Base-by-base conservation (phyloP, 805 yeast genomes). In the Ogataea dorogensis region DNA sequence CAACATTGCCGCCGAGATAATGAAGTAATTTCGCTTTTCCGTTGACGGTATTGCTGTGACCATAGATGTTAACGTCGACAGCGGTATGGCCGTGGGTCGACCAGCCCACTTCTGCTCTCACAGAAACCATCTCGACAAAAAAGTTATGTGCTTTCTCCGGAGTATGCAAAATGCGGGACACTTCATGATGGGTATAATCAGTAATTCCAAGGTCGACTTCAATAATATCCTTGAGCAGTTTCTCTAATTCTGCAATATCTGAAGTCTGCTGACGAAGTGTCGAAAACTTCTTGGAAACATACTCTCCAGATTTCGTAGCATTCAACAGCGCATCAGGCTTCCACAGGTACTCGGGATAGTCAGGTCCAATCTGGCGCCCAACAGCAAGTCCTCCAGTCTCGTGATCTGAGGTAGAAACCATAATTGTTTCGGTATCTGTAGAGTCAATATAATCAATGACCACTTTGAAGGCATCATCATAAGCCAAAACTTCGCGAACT, bases 61-160 rank as follows among this genome's bases (percentile, higher is more conserved):
- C 96, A 57, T 89, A 89, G 31, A 91, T 84, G 54, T 91, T 89
- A 23, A 89, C 96, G 61, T 89, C 98, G 11, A 89, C 96, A 0
- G 96, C 96, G 14, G 95, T 81, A 60, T 89, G 98, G 19, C 97
- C 98, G 53, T 87, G 95, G 0, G 97, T 89, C 7, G 95, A 72
- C 96, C 96, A 89, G n/a, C 96, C 97, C 12, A 87, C 77, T 59
- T 84, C 84, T 0, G 97, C 87, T 46, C 95, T 75, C n/a, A 63
- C 53, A 1, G 95, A 83, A 8, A 87, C 73, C 73, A 89, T 73
- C 37, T 79, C 70, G 53, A 85, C 82, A 38, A 87, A 59, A 24
- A 69, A 63, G 42, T 77, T 77, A 10, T 58, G 64, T 12, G 69
- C 53, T 25, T 54, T 49, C 1, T 48, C 45, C 25, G 56, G 53